Percentiles rank a stretch among this genome's conserved stretches.
phyloP scores from a whole-genome alignment of 140 eudicot species.

The Erigeron philadelphicus region DNA sequence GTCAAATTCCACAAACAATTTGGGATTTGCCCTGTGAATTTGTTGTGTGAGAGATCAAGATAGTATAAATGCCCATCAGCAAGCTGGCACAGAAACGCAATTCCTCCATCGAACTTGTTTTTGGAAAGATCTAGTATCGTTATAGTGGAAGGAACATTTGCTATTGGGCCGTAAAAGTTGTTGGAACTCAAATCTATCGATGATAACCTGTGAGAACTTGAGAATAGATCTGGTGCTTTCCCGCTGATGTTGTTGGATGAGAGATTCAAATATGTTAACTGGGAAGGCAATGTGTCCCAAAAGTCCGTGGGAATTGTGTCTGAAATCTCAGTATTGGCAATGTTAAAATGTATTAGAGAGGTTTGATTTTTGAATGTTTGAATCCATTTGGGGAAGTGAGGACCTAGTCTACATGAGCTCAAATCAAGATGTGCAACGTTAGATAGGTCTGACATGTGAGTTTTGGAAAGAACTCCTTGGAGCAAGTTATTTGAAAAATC shows the following conservation, averaged over 20 bases:
- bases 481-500: not conserved
- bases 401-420: not conserved
- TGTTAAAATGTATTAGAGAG: not conserved
- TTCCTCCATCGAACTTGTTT: conserved; percentile 16
- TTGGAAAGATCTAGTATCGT: conserved; percentile 10
- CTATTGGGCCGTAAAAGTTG: conserved; percentile 25
- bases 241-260: conserved; percentile 29
- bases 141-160: conserved; percentile 15
- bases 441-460: not conserved
- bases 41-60: conserved; percentile 25
- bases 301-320: conserved; percentile 26
- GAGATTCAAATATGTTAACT: conserved; percentile 4
- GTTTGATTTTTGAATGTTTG: not conserved
- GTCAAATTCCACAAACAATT: conserved; percentile 23
- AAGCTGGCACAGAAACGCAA: conserved; percentile 22
- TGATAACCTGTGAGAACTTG: not conserved
- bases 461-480: not conserved
- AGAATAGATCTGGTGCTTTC: conserved; percentile 11
- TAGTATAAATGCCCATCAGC: not conserved
- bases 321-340: not conserved
- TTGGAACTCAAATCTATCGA: conserved; percentile 30
- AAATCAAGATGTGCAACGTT: not conserved
- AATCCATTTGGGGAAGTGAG: not conserved
- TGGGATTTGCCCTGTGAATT: conserved; percentile 13
- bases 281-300: conserved; percentile 20